Evolutionary conservation across 805 yeast species (phyloP).

Genomic region (Saturnispora galanensis): DNA sequence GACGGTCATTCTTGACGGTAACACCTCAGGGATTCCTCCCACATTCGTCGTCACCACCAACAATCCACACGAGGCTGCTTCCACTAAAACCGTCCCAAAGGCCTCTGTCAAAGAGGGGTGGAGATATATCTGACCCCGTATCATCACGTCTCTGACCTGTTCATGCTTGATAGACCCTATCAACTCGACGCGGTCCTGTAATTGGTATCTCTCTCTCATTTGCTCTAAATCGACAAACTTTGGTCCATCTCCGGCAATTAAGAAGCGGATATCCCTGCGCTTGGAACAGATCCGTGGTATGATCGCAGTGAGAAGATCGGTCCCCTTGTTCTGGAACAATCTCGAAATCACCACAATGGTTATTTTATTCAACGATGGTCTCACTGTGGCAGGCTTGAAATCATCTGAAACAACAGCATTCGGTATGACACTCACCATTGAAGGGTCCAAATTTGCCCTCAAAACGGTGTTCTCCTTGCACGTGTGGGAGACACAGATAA

Average conservation of each 20-base stretch:
- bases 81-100: constrained; percentile 93
- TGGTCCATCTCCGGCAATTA: constrained; percentile 97
- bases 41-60: constrained; percentile 90
- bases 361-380: constrained; percentile 33
- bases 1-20: constrained; percentile 87
- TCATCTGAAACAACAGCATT: constrained; percentile 87
- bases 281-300: constrained; percentile 72
- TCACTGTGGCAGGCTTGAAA: constrained; percentile 43
- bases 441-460: constrained; percentile 74
- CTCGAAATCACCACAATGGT: constrained; percentile 89
- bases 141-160: constrained; percentile 86
- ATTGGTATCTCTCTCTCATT: constrained; percentile 76
- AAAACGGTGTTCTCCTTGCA: constrained; percentile 93
- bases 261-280: constrained; percentile 57
- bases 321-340: constrained; percentile 92
- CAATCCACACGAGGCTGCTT: constrained; percentile 94
- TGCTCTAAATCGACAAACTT: constrained; percentile 89
- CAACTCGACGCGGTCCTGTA: constrained; percentile 80
- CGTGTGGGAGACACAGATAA: constrained; percentile 93
- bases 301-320: constrained; percentile 73
- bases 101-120: constrained; percentile 96
- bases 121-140: constrained; percentile 83
- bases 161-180: constrained; percentile 88
- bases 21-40: constrained; percentile 96
- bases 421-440: constrained; percentile 80